These are phyloP conservation scores for Cryptococcus neoformans DNA, from an alignment of 1,284 basidiomycete genomes.

Conservation along the genomic window DNA sequence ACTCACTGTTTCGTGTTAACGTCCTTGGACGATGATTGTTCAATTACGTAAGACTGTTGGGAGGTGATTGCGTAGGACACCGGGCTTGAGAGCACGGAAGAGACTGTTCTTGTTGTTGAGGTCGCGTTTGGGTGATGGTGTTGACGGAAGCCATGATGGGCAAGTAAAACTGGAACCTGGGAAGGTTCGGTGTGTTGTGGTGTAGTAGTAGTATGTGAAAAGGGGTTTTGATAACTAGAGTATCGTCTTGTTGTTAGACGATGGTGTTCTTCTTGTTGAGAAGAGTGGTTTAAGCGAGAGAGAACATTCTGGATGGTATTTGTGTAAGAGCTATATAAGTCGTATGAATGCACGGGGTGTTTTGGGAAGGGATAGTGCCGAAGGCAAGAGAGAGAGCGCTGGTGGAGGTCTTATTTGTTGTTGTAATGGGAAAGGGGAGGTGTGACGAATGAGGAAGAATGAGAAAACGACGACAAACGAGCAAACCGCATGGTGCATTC, in stretches of 20 bases:
- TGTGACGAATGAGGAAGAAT: slow-evolving; percentile 5
- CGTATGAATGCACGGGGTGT: slow-evolving; percentile 9
- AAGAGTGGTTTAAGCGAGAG: slow-evolving; percentile 18
- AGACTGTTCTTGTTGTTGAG: slow-evolving; percentile 10
- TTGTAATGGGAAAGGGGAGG: not conserved
- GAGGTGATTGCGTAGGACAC: slow-evolving; percentile 14
- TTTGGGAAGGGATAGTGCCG: slow-evolving; percentile 1
- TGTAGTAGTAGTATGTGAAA: slow-evolving; percentile 6
- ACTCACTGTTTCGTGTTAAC: slow-evolving; percentile 10
- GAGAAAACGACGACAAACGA: slow-evolving; percentile 6
- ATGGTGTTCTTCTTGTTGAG: slow-evolving; percentile 16
- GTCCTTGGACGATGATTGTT: slow-evolving; percentile 13
- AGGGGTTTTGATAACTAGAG: slow-evolving; percentile 1
- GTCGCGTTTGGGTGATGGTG: slow-evolving; percentile 1
- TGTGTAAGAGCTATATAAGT: slow-evolving; percentile 15
- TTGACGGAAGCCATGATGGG: slow-evolving; percentile 26
- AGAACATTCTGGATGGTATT: slow-evolving; percentile 27
- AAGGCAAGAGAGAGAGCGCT: slow-evolving; percentile 7
- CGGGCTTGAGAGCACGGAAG: slow-evolving; percentile 12
- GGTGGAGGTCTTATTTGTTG: not conserved
- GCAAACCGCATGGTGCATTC: slow-evolving; percentile 1
- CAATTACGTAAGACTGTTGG: slow-evolving; percentile 16
- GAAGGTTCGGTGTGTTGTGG: slow-evolving; percentile 8
- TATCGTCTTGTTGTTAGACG: slow-evolving; percentile 13
- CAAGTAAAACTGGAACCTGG: slow-evolving; percentile 16